A percentile compares a stretch with the other conserved stretches of the same genome.
phyloP scores from a whole-genome alignment of 2,329 filamentous ascomycete species.

The Botrytis paeoniae region DNA sequence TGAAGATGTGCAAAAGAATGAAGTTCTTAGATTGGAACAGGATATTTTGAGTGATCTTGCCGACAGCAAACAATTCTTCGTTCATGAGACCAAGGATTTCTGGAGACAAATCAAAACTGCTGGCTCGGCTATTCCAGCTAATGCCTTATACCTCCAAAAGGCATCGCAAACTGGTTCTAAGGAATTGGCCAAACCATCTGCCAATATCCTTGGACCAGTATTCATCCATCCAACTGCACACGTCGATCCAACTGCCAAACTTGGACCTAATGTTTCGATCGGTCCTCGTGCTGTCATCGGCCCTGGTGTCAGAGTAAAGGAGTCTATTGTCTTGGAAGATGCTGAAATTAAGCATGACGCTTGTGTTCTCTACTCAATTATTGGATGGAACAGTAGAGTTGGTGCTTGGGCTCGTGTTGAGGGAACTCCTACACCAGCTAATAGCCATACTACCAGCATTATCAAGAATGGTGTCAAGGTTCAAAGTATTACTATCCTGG shows the following conservation, averaged over 20 bases:
- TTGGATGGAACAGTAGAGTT: slow-evolving; percentile 93
- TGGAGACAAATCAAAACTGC: slow-evolving; percentile 99
- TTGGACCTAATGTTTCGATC: slow-evolving; percentile 94
- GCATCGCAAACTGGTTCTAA: slow-evolving; percentile 78
- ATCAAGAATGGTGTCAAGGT: slow-evolving; percentile 98
- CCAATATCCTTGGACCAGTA: slow-evolving; percentile 86
- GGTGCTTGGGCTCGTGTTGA: slow-evolving; percentile 98
- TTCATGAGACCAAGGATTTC: slow-evolving; percentile 98
- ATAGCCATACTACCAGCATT: slow-evolving; percentile 88
- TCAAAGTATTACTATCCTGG: slow-evolving; percentile 94
- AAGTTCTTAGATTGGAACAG: slow-evolving; percentile 92
- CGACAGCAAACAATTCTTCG: slow-evolving; percentile 96
- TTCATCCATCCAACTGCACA: slow-evolving; percentile 91
- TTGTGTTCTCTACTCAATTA: slow-evolving; percentile 91
- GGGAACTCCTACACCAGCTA: slow-evolving; percentile 83
- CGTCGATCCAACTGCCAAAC: slow-evolving; percentile 91
- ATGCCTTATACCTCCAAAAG: slow-evolving; percentile 93
- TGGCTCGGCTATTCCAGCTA: slow-evolving; percentile 92
- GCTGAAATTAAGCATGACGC: slow-evolving; percentile 95
- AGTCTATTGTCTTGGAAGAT: slow-evolving; percentile 93
- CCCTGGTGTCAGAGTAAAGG: slow-evolving; percentile 87
- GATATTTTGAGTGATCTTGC: slow-evolving; percentile 94
- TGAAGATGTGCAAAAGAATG: slow-evolving; percentile 71
- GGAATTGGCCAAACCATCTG: slow-evolving; percentile 78
- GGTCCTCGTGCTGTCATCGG: slow-evolving; percentile 84